Evolutionary conservation across 176 grass and related monocot genomes (phyloP), one percentile per base, ranked within the genome.

Genomic region (Cymbopogon citratus): DNA sequence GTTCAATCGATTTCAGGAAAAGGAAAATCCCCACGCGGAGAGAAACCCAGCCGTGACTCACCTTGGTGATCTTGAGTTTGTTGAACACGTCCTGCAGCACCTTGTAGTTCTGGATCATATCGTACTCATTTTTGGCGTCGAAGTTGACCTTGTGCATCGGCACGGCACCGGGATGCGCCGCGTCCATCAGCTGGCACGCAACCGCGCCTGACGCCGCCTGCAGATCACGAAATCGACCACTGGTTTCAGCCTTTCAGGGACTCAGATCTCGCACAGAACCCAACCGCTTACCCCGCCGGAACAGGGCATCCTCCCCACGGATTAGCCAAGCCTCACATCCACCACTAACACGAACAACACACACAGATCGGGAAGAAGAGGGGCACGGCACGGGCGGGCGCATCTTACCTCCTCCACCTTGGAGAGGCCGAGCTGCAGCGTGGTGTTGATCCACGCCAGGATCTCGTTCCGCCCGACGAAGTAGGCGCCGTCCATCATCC

Each of bases 91-190:
- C 97, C 91, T 99, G 97, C 45, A 99, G 91, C 0, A 99, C 97
- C 89, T 99, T 99, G 60, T 99, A 99, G 66, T 99, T 99, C 83
- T 99, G 96, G 33, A 99, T 99, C 97, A 99, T 99, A 1, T 99
- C 97, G 27, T 99, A 99, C 72, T 99, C 93, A 9, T 39, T 99
- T 87, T 99, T 99, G 15, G 97, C 97, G 12, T 99, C 97, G 76
- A 91, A 99, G 19, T 99, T 99, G 8, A 99, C 93, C 88, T 99
- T 99, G 83, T 99, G 97, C 93, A 99, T 99, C 24, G 93, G 91
- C 60, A 95, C 97, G 67, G 88, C 73, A 45, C 96, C 97, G 1
- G 97, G 89, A 69, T 98, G 96, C 74, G 87, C 92, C 39, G 81
- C 90, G 71, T 98, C 96, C 92, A 98, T 93, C 39, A 98, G 77